Base-by-base conservation (phyloP, 2,329 filamentous ascomycete genomes). In the Aspergillus chevalieri region DNA sequence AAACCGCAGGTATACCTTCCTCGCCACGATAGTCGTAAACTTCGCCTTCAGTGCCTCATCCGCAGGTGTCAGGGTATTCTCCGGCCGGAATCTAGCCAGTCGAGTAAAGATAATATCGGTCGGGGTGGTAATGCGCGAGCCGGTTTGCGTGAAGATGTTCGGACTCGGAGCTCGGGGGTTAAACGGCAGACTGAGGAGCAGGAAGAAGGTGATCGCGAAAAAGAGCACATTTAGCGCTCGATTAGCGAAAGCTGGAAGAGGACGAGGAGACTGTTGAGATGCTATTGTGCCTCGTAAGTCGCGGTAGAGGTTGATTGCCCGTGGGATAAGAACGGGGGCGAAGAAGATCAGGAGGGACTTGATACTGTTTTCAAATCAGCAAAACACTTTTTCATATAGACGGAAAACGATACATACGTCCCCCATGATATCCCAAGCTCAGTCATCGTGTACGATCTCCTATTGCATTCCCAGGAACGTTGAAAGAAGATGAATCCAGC, bases 71-170 rank as follows among this genome's bases (percentile, higher is more conserved):
- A 79, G 68, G 14, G 63, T 57, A 15, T 68, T 68, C 6, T 65
- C 58, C 0, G 72, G 70, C 14, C 71, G 70, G 34, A 64, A 49
- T 4, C 67, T 62, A 1, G 75, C 70, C 8, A 97, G 78, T 14
- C 92, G 87, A 51, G 80, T 82, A 69, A 95, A 93, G 52, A 97
- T 78, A 30, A 94, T 84, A 63, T 92, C 87, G 39, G 82, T 85
- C n/a, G 89, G 84, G 39, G 87, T 92, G 61, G 90, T 87, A 15
- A 97, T 82, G 30, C 91, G 87, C 46, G 89, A 93, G 49, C 83
- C 77, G 1, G 92, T 96, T 15, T 76, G 69, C 26, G 69, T 64
- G 76, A 97, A 95, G 67, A 97, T 75, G 71, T 96, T 96, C 26
- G 60, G 53, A 22, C 58, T 48, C 38, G 66, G 64, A 21, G 70